Evolutionary conservation across 768 basidiomycete genomes (phyloP), one percentile per base, ranked within the genome.

Genomic region (Leccinellum rugosiceps): DNA sequence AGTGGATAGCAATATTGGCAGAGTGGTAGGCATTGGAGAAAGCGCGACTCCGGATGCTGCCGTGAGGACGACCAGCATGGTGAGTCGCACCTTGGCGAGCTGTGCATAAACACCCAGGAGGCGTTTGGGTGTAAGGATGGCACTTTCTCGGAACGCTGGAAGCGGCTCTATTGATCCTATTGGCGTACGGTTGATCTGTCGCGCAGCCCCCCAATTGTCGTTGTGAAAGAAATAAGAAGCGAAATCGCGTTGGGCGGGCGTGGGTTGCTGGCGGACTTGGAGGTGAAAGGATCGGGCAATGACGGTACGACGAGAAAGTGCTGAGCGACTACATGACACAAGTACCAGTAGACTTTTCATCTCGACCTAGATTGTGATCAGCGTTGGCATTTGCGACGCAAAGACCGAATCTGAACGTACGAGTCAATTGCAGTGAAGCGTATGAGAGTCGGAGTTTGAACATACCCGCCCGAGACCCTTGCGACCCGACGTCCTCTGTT

Each of bases 21-120:
- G 76, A 2, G 90, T 87, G 0, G 91, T 81, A 4, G 93, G 91
- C 17, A 94, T 74, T 0, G 97, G 97, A 3, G 90, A 98, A 19
- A 99, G 78, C 1, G 97, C 96, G 43, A 98, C 91, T 30, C 94
- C 89, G 7, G 92, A 87, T 81, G 96, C 90, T 26, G 96, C 86
- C 13, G 92, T 92, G 44, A 99, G 80, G 3, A 92, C 89, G 61
- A 94, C 87, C 54, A 98, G 80, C 8, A 84, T 77, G 17, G 91
- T 91, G 28, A 99, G 85, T 6, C 88, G 87, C 3, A 86, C 76
- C 68, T 98, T 98, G 26, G 94, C 83, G 3, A 98, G 83, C 64
- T 94, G 86, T 7, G 78, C 75, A 70, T 98, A 98, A 45, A 90
- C 71, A 58, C 80, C 81, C 34, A 88, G 65, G 6, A 90, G 78